Evolutionary conservation across 129 eudicot genomes (phyloP).

Genomic region (Escallonia herrerae): DNA sequence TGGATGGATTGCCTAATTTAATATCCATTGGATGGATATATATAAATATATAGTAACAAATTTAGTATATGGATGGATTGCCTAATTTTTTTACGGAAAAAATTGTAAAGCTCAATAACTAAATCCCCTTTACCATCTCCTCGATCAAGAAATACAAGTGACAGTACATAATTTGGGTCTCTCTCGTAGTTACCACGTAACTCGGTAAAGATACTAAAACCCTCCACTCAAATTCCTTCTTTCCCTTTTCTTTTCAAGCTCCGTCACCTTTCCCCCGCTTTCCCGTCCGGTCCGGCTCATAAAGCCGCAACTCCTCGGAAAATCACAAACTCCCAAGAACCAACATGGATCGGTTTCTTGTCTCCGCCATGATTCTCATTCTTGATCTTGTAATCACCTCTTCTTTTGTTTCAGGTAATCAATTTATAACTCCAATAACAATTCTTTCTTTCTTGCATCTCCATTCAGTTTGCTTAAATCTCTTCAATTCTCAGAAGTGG

Average conservation of each 20-base stretch:
- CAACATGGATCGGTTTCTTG: conserved; percentile 32
- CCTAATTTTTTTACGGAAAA: too few species aligned
- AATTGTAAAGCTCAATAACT: too few species aligned
- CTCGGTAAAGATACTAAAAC: background rate
- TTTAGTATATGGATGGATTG: too few species aligned
- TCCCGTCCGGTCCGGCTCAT: background rate
- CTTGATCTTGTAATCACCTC: conserved; percentile 15
- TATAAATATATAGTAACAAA: too few species aligned
- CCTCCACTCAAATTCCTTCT: background rate
- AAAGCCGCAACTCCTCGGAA: background rate
- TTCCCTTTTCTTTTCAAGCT: too few species aligned
- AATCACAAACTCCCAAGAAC: background rate
- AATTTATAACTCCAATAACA: background rate
- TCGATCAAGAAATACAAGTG: too few species aligned
- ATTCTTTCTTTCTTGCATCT: background rate
- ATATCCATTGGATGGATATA: too few species aligned
- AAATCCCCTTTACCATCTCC: too few species aligned
- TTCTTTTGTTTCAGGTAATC: conserved; percentile 32
- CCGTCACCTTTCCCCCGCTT: background rate
- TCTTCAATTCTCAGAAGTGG: conserved; percentile 26
- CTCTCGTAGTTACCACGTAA: background rate
- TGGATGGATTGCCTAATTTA: too few species aligned
- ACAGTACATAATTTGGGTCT: too few species aligned
- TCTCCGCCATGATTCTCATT: conserved; percentile 10
- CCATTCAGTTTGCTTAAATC: background rate